Evolutionary conservation across 2,329 filamentous ascomycete species (phyloP).

Genomic region (Penicillium sp.): DNA sequence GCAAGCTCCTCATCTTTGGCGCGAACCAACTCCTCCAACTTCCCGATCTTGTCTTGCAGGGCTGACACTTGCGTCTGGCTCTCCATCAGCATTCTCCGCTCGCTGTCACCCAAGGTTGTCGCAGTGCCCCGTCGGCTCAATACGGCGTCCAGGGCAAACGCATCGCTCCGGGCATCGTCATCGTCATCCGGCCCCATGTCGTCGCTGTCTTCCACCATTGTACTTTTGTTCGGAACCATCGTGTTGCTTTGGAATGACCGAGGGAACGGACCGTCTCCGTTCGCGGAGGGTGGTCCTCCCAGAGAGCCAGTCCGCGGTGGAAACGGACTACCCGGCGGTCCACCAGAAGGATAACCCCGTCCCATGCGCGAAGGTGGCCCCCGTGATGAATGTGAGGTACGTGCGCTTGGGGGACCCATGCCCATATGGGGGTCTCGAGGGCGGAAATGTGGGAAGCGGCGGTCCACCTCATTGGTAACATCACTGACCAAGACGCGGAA

Average conservation of each 20-base stretch:
- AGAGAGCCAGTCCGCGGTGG: constrained; percentile 45
- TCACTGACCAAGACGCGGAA: constrained; percentile 94
- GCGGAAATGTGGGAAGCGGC: constrained; percentile 81
- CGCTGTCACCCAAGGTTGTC: constrained; percentile 56
- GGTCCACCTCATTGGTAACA: constrained; percentile 91
- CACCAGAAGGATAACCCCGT: constrained; percentile 40
- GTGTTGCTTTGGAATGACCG: constrained; percentile 95
- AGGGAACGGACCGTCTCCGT: constrained; percentile 71
- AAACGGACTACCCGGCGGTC: constrained; percentile 38
- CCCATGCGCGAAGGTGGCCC: constrained; percentile 37
- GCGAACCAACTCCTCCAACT: constrained; percentile 68
- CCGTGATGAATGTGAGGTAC: constrained; percentile 44
- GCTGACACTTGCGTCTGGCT: constrained; percentile 76
- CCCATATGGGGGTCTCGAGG: constrained; percentile 57
- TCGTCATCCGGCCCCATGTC: constrained; percentile 61
- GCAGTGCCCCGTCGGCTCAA: constrained; percentile 51
- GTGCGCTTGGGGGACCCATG: constrained; percentile 34
- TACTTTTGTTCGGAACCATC: constrained; percentile 96
- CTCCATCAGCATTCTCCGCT: constrained; percentile 74
- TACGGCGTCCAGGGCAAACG: constrained; percentile 61
- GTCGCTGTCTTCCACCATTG: constrained; percentile 94
- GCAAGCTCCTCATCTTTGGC: constrained; percentile 71
- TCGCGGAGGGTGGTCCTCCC: constrained; percentile 50
- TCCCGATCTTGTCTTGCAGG: constrained; percentile 71
- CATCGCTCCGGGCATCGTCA: constrained; percentile 62